Percentiles rank a stretch among this genome's conserved stretches.
Evolutionary conservation across 78 protist genomes (phyloP).

Genomic region (Neovahlkampfia damariscottae): DNA sequence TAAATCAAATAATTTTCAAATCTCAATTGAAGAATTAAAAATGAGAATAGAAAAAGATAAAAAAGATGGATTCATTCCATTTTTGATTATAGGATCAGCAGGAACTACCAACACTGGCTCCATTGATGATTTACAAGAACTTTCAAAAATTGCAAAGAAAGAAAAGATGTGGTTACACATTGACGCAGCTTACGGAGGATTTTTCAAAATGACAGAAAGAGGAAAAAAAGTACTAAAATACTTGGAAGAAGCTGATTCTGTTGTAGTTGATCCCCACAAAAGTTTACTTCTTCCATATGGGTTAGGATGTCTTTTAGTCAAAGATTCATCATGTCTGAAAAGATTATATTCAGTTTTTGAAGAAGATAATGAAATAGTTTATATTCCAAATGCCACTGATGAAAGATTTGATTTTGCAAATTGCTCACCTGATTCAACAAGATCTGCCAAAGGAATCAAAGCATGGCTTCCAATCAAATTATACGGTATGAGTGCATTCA

Average conservation of each 20-base stretch:
- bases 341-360: no score
- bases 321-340: no score
- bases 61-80: neutral
- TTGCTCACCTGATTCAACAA: no score
- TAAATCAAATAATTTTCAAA: no score
- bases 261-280: constrained; percentile 1
- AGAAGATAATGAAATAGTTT: no score
- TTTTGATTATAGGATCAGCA: neutral
- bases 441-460: no score
- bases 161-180: neutral
- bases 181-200: constrained; percentile 16
- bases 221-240: neutral
- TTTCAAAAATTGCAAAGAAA: neutral
- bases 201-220: neutral
- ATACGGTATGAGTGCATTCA: no score
- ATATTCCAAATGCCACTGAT: no score
- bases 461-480: no score
- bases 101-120: constrained; percentile 1
- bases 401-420: no score
- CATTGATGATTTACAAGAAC: neutral
- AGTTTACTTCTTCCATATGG: neutral
- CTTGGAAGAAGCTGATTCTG: neutral
- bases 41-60: neutral
- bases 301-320: neutral
- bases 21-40: no score